These are phyloP conservation scores for Neonectria sp. DNA, from an alignment of 2,329 filamentous ascomycete species.

Conservation along the genomic window DNA sequence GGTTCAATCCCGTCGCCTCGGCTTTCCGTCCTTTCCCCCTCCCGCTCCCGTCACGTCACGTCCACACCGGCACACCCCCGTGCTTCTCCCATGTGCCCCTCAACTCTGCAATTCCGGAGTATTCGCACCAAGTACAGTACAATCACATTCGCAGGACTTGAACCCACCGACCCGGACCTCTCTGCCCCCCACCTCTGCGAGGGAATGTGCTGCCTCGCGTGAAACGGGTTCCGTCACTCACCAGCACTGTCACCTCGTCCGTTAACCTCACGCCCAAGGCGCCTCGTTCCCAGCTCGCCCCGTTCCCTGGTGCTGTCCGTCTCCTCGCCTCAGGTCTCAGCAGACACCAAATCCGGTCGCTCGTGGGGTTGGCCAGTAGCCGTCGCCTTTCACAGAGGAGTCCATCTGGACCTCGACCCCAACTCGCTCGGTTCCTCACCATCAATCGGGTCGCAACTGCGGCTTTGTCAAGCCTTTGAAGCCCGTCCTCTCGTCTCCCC, in stretches of 20 bases:
- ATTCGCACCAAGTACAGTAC: background rate
- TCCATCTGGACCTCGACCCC: slow-evolving; percentile 1
- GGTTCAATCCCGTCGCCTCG: slow-evolving; percentile 8
- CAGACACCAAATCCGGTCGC: slow-evolving; percentile 44
- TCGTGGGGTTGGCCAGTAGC: slow-evolving; percentile 30
- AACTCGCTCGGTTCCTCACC: slow-evolving; percentile 3
- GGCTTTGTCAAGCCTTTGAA: slow-evolving; percentile 11
- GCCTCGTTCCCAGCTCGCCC: slow-evolving; percentile 12
- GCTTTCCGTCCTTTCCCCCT: slow-evolving; percentile 8
- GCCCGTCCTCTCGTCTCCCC: slow-evolving; percentile 26
- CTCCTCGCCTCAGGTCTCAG: slow-evolving; percentile 37
- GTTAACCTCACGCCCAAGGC: slow-evolving; percentile 18
- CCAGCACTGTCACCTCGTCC: slow-evolving; percentile 5
- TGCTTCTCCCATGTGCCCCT: slow-evolving; percentile 2
- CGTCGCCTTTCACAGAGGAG: slow-evolving; percentile 6
- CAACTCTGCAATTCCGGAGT: slow-evolving; percentile 13
- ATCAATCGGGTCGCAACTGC: slow-evolving; percentile 10
- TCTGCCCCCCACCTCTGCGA: background rate
- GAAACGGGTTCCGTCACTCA: slow-evolving; percentile 14
- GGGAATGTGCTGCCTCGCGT: slow-evolving; percentile 22
- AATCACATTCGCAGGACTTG: slow-evolving; percentile 6
- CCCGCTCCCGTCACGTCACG: background rate
- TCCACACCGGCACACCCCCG: background rate
- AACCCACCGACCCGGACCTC: slow-evolving; percentile 19
- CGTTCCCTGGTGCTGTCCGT: slow-evolving; percentile 29